Percentiles rank a stretch among this genome's conserved stretches.
Conservation (phyloP, 108 stramenopile genomes). For the Nannochloropsis granulata region DNA sequence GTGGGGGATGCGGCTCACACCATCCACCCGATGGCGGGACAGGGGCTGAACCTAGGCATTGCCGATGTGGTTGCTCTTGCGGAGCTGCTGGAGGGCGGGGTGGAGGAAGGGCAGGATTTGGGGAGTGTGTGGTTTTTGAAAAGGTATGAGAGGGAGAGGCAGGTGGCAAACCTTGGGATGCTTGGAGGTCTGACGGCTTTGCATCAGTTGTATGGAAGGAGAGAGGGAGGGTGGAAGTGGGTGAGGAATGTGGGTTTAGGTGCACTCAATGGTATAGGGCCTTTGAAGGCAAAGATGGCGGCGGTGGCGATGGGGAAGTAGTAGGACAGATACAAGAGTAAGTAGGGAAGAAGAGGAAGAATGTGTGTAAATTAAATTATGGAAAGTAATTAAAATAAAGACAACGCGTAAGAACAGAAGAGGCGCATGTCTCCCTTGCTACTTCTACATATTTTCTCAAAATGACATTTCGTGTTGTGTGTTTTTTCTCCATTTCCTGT, state of each 20-base stretch:
- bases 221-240: background rate
- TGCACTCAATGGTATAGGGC: constrained; percentile 8
- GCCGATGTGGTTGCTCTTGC: constrained; percentile 55
- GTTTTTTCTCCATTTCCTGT: too few relatives aligned
- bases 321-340: too few relatives aligned
- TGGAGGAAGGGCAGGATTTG: constrained; percentile 12
- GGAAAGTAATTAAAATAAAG: too few relatives aligned
- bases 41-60: constrained; percentile 85
- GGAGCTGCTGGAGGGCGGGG: background rate
- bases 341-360: too few relatives aligned
- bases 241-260: constrained; percentile 11
- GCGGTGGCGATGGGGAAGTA: constrained; percentile 10
- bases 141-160: constrained; percentile 19
- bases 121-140: constrained; percentile 1
- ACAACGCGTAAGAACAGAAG: too few relatives aligned
- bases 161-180: constrained; percentile 18
- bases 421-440: too few relatives aligned
- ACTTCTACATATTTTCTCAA: too few relatives aligned
- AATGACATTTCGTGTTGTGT: too few relatives aligned
- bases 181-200: constrained; percentile 11
- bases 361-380: too few relatives aligned
- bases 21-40: constrained; percentile 93
- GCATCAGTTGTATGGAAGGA: constrained; percentile 14
- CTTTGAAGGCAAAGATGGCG: constrained; percentile 6
- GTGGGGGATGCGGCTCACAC: constrained; percentile 92